Base-by-base conservation (phyloP, 768 basidiomycete species). In the Tylopilus rubrobrunneus region DNA sequence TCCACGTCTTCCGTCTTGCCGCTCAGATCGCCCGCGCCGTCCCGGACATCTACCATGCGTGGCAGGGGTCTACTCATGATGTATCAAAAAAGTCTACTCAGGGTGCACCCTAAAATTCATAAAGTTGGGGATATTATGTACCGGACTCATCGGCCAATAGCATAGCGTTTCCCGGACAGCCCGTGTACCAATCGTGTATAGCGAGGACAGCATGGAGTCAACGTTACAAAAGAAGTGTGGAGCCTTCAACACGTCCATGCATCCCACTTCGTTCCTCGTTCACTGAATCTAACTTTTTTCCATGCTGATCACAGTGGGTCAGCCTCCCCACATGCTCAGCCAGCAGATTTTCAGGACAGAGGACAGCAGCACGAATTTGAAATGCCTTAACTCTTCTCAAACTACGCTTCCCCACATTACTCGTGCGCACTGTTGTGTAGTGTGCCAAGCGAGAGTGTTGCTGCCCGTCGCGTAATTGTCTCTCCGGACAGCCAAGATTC, bases 101-200 rank as follows among this genome's bases (percentile, higher is more conserved):
- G 69, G 69, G 69, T 60, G 59, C 57, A 70, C 69, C 69, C 69
- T 57, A 58, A 62, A 67, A 54, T 50, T 31, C 52, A 51, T 57
- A 59, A 64, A 55, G 64, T 58, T 62, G 51, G 51, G 49, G 27
- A 52, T 67, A 72, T 70, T 70, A 72, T 72, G 69, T 72, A 57
- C 39, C 53, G 11, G 49, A 54, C 34, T 36, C 49, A 37, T 56
- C 60, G 48, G 57, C 46, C 40, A 48, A 56, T 34, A 41, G 49
- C 51, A 60, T 58, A 62, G 58, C 55, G 65, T 55, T 67, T 61
- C 47, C 12, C 48, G 52, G 52, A 48, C 58, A 43, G 51, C 57
- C 45, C 51, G 51, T 53, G 55, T 39, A 56, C 56, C 47, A 52
- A 44, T 44, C 47, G 46, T 45, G 59, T 46, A 47, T 33, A 39